These are phyloP conservation scores for Phaeotremella fagi DNA, from an alignment of 768 basidiomycete genomes.

Conservation along the genomic window DNA sequence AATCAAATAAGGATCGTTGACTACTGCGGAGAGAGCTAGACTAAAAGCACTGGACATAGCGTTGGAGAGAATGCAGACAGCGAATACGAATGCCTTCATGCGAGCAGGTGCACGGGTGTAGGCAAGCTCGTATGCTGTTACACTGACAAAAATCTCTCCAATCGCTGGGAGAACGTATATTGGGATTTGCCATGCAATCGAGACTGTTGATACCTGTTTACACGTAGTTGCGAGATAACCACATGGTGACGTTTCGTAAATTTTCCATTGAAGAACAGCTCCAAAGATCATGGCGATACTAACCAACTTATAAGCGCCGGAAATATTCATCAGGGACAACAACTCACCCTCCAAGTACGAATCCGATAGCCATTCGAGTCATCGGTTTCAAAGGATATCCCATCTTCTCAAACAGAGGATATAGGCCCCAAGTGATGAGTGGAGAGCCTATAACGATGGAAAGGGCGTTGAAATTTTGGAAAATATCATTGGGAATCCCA, in stretches of 20 bases:
- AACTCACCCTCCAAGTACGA: slow-evolving; percentile 9
- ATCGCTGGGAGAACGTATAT: slow-evolving; percentile 39
- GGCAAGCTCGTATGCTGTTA: slow-evolving; percentile 35
- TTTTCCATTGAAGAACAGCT: slow-evolving; percentile 44
- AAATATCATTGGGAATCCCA: slow-evolving; percentile 42
- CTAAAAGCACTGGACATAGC: slow-evolving; percentile 40
- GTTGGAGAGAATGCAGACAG: slow-evolving; percentile 26
- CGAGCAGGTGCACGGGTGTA: slow-evolving; percentile 42
- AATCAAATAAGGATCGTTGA: slow-evolving; percentile 44
- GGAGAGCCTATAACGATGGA: slow-evolving; percentile 28
- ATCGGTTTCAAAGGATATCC: slow-evolving; percentile 16
- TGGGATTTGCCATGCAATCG: slow-evolving; percentile 41
- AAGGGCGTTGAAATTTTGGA: slow-evolving; percentile 43
- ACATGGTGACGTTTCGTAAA: slow-evolving; percentile 41
- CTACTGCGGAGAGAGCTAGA: slow-evolving; percentile 31
- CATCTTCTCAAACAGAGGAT: slow-evolving; percentile 13
- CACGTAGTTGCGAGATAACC: slow-evolving; percentile 41
- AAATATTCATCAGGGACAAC: not conserved
- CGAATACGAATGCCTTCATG: slow-evolving; percentile 40
- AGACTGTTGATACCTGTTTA: slow-evolving; percentile 19
- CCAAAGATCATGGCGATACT: slow-evolving; percentile 35
- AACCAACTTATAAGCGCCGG: not conserved
- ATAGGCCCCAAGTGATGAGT: slow-evolving; percentile 20
- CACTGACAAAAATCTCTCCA: slow-evolving; percentile 38
- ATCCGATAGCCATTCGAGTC: slow-evolving; percentile 13